Evolutionary conservation across 2,329 filamentous ascomycete species (phyloP), one percentile per base, ranked within the genome.

Genomic region (Phaeosphaeria sp.): DNA sequence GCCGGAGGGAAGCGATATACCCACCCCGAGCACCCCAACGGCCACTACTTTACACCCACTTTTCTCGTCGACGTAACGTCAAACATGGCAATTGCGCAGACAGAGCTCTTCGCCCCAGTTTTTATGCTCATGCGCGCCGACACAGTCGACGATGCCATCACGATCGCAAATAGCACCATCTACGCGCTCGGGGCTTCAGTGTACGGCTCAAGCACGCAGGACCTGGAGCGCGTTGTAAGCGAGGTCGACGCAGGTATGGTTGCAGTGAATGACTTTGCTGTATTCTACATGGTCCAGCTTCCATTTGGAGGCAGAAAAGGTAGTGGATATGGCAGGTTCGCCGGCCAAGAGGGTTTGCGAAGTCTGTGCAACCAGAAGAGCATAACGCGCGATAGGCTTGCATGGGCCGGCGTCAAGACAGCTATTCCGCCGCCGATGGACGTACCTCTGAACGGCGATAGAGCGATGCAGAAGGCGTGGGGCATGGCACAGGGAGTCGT

Each of bases 241-340:
- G 86, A 87, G 22, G 83, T 97, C 51, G 87, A 89, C 61, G 88
- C 90, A 0, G 95, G 95, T 46, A 97, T 97, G 90, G 91, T 98
- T 0, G 88, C 92, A 22, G 87, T 99, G 66, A 99, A 99, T 75
- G 95, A 99, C 80, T 99, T 99, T 72, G 95, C 89, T 20, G 90
- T 88, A 25, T 97, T 89, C 77, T 99, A 99, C 74, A 92, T 94
- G 52, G 93, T 96, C 7, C 93, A 97, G 78, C 80, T 99, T 41
- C 95, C 95, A 0, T 99, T 99, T 77, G 95, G 95, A 39, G 95
- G 93, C 53, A 88, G 91, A n/a, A 88, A 87, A 56, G 94, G 93
- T 0, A 96, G 91, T 22, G 95, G 82, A 0, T 98, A 98, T 75
- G 95, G 95, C 1, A 85, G 94, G 2, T 99, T 99, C 78, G 94